These are phyloP conservation scores for Venturia carpophila DNA, from an alignment of 2,329 filamentous ascomycete genomes.

Conservation along the genomic window DNA sequence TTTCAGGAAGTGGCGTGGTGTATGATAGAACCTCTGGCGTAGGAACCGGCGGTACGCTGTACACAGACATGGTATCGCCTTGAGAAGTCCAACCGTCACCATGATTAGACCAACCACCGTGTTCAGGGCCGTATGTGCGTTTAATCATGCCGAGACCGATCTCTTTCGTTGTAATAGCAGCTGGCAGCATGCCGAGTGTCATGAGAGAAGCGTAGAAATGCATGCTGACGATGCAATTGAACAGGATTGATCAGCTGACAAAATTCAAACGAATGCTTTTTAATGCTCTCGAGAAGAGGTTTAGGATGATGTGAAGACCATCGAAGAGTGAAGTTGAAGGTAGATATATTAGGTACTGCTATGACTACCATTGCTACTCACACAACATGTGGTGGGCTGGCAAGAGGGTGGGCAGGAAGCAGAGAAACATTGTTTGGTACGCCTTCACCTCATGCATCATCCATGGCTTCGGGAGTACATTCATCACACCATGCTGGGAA, in stretches of 20 bases:
- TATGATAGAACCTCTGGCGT: neutral
- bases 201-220: constrained; percentile 1
- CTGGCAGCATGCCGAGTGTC: neutral
- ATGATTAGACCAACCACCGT: neutral
- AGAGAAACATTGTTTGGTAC: constrained; percentile 10
- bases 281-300: neutral
- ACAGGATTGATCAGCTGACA: neutral
- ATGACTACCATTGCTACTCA: neutral
- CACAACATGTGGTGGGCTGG: neutral
- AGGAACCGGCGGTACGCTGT: neutral
- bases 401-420: neutral
- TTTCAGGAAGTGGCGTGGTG: neutral
- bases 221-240: neutral
- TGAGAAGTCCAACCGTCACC: constrained; percentile 4
- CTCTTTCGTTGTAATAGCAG: neutral
- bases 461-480: neutral
- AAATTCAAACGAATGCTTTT: neutral
- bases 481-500: neutral
- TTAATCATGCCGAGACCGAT: neutral
- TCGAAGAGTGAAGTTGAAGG: neutral
- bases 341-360: neutral
- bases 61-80: neutral
- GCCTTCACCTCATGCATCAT: constrained; percentile 4
- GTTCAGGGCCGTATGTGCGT: neutral
- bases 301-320: neutral